phyloP scores from a whole-genome alignment of 208 protist species.

The Leishmania turanica region DNA sequence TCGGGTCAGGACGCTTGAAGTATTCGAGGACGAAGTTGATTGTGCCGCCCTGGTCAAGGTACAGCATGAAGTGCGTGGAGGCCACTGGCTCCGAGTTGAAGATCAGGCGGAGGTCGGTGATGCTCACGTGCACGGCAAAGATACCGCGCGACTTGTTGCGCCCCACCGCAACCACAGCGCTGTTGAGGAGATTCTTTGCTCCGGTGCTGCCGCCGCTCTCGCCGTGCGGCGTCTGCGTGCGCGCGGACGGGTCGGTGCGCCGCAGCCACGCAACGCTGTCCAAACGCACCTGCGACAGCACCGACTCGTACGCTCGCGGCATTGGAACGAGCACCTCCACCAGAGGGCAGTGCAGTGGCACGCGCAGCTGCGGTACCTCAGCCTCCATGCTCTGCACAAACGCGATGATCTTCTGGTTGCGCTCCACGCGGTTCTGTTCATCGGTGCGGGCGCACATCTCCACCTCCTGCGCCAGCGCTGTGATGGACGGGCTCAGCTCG shows the following conservation, averaged over 20 bases:
- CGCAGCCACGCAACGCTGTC: slow-evolving; percentile 31
- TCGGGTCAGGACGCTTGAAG: slow-evolving; percentile 12
- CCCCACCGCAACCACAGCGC: background rate
- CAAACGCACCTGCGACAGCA: slow-evolving; percentile 36
- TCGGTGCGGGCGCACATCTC: slow-evolving; percentile 48
- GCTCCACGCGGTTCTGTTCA: slow-evolving; percentile 24
- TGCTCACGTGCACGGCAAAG: slow-evolving; percentile 55
- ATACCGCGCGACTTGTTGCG: slow-evolving; percentile 21
- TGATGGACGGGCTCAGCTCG: slow-evolving; percentile 71
- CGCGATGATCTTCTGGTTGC: slow-evolving; percentile 29
- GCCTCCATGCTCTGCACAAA: slow-evolving; percentile 52
- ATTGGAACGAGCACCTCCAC: slow-evolving; percentile 76
- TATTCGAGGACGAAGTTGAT: slow-evolving; percentile 59
- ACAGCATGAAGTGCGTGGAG: slow-evolving; percentile 68
- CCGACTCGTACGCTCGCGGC: slow-evolving; percentile 53
- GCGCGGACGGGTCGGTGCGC: background rate
- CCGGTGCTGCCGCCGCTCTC: background rate
- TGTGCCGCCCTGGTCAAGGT: slow-evolving; percentile 60
- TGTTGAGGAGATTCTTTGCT: background rate
- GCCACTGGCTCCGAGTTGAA: slow-evolving; percentile 71
- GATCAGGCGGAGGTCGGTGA: slow-evolving; percentile 64
- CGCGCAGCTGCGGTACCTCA: slow-evolving; percentile 22
- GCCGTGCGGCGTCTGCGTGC: background rate
- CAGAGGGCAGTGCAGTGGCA: slow-evolving; percentile 49
- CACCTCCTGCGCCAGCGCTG: slow-evolving; percentile 70